These are phyloP conservation scores for Erigeron philadelphicus DNA, from an alignment of 140 eudicot species.

Conservation along the genomic window DNA sequence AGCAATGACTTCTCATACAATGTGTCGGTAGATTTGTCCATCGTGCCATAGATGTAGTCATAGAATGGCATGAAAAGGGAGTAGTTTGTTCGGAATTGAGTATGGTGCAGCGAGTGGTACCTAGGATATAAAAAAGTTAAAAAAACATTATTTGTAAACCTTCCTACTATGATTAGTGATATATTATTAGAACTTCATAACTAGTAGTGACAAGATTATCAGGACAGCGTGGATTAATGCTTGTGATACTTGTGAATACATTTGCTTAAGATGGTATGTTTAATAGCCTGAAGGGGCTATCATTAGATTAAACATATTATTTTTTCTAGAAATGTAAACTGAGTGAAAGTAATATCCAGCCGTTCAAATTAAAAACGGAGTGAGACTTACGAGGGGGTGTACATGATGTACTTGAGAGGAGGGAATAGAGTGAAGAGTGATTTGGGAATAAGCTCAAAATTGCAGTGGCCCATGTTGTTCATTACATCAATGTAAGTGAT, in stretches of 20 bases:
- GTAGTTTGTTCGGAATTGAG: constrained; percentile 68
- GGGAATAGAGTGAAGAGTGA: constrained; percentile 48
- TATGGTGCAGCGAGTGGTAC: constrained; percentile 70
- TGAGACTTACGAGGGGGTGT: constrained; percentile 73
- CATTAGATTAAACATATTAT: no score
- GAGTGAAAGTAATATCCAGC: not conserved
- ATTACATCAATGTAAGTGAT: constrained; percentile 53
- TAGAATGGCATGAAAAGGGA: constrained; percentile 77
- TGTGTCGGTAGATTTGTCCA: constrained; percentile 48
- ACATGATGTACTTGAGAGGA: constrained; percentile 73
- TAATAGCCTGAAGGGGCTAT: no score
- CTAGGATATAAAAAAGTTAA: constrained; percentile 24
- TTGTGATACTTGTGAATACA: no score
- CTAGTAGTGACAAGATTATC: no score
- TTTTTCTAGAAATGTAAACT: not conserved
- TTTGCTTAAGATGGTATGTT: no score
- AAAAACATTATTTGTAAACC: not conserved
- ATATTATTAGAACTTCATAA: no score
- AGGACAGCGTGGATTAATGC: no score
- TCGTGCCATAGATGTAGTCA: constrained; percentile 56
- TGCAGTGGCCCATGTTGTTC: constrained; percentile 89
- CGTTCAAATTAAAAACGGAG: not conserved
- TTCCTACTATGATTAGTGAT: no score
- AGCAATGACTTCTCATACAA: constrained; percentile 45
- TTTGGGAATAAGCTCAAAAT: constrained; percentile 68